phyloP scores from a whole-genome alignment of 2,329 filamentous ascomycete genomes.

The Colletotrichum acutatum region DNA sequence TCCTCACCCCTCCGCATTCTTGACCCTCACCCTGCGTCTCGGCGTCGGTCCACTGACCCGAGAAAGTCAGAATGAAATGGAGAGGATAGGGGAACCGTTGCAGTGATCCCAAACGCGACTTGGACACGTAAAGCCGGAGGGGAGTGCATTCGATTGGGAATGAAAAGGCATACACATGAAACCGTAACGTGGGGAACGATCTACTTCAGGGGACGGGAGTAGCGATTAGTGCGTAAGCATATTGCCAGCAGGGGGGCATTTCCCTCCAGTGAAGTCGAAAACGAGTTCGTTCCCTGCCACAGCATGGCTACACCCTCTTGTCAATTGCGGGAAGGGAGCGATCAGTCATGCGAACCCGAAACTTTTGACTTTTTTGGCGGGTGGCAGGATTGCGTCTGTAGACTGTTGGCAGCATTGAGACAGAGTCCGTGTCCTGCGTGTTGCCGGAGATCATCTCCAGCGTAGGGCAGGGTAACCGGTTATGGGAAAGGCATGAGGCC shows the following conservation, averaged over 20 bases:
- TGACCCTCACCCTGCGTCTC: slow-evolving; percentile 21
- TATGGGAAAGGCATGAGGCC: slow-evolving; percentile 9
- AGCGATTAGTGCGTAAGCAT: slow-evolving; percentile 8
- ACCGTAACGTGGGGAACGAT: slow-evolving; percentile 32
- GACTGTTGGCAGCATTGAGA: slow-evolving; percentile 7
- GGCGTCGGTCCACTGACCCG: slow-evolving; percentile 9
- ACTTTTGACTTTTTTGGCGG: slow-evolving; percentile 16
- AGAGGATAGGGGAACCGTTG: slow-evolving; percentile 2
- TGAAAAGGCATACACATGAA: slow-evolving; percentile 25
- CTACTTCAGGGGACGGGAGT: slow-evolving; percentile 28
- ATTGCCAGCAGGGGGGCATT: slow-evolving; percentile 6
- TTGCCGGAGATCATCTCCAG: neutral
- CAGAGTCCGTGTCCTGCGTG: neutral
- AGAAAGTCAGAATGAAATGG: neutral
- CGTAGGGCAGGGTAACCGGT: slow-evolving; percentile 15
- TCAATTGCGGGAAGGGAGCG: slow-evolving; percentile 33
- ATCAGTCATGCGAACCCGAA: slow-evolving; percentile 23
- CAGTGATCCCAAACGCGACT: neutral
- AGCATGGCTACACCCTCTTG: slow-evolving; percentile 5
- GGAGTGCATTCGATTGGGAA: slow-evolving; percentile 29
- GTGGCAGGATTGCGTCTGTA: slow-evolving; percentile 8
- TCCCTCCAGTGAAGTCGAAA: neutral
- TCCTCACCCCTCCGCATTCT: slow-evolving; percentile 18
- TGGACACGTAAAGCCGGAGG: slow-evolving; percentile 10
- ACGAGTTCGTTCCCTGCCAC: slow-evolving; percentile 20